A percentile compares a stretch with the other conserved stretches of the same genome.
These are phyloP conservation scores for Candida succiphila DNA, from an alignment of 805 yeast genomes.

Conservation along the genomic window DNA sequence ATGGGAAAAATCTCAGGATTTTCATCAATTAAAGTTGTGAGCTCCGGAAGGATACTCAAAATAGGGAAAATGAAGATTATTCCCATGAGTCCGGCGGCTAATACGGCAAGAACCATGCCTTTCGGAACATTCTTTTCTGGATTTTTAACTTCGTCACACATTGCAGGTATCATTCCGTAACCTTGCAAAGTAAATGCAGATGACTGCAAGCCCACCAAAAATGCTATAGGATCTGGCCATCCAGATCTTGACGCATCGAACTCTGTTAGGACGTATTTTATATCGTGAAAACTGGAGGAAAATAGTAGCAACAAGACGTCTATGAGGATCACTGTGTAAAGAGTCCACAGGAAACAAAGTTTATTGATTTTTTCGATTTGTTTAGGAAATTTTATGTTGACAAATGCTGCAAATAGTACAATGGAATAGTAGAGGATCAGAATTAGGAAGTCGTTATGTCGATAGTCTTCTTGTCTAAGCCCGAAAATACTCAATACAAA, in stretches of 20 bases:
- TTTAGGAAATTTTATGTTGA: conserved; percentile 52
- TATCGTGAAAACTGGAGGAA: conserved; percentile 47
- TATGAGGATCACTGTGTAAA: conserved; percentile 58
- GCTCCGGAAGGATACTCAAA: conserved; percentile 61
- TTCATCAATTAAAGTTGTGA: conserved; percentile 42
- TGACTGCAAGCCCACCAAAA: conserved; percentile 68
- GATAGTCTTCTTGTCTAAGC: conserved; percentile 46
- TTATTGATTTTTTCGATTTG: conserved; percentile 55
- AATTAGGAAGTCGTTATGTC: conserved; percentile 45
- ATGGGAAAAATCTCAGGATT: conserved; percentile 69
- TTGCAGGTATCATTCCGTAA: conserved; percentile 71
- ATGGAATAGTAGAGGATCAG: conserved; percentile 46
- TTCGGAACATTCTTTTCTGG: conserved; percentile 71
- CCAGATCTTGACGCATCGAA: conserved; percentile 71
- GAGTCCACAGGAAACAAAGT: conserved; percentile 66
- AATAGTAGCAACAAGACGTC: conserved; percentile 52
- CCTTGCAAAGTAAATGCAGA: conserved; percentile 76
- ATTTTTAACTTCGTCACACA: conserved; percentile 71
- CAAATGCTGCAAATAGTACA: conserved; percentile 48
- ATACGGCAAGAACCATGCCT: conserved; percentile 58
- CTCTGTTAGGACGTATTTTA: conserved; percentile 48
- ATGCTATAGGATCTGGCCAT: conserved; percentile 64
- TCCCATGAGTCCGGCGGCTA: conserved; percentile 60
- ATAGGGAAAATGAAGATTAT: conserved; percentile 64
- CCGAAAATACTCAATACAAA: conserved; percentile 61